These are phyloP conservation scores for Dianthus caryophyllus DNA, from an alignment of 148 eudicot species.

Conservation along the genomic window DNA sequence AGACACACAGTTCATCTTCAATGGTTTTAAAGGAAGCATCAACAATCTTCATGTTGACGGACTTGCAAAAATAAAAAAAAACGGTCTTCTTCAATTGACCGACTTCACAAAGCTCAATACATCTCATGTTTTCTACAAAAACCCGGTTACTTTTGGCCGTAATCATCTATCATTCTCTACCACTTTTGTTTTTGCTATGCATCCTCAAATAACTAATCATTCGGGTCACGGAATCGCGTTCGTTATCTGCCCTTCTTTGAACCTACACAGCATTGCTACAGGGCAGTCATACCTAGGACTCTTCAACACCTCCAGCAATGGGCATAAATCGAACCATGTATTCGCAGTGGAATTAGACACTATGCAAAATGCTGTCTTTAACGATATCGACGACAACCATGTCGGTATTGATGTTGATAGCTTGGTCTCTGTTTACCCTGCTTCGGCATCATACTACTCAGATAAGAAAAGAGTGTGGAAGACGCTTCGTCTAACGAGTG, in stretches of 20 bases:
- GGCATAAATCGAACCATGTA: conserved; percentile 20
- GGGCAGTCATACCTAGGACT: no score
- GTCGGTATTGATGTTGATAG: conserved; percentile 28
- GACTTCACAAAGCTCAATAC: background rate
- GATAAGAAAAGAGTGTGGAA: no score
- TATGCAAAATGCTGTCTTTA: background rate
- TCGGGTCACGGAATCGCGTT: conserved; percentile 25
- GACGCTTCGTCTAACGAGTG: no score
- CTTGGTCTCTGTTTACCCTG: no score
- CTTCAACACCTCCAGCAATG: conserved; percentile 15
- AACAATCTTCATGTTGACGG: conserved; percentile 19
- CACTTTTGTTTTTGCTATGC: no score
- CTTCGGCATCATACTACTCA: no score
- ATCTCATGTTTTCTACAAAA: no score
- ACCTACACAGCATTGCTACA: conserved; percentile 1
- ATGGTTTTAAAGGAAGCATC: no score
- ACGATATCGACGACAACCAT: conserved; percentile 25
- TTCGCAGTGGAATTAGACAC: conserved; percentile 31
- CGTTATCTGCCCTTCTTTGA: conserved; percentile 15
- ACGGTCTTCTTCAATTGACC: conserved; percentile 23
- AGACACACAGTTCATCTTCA: no score
- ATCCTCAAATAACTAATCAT: no score
- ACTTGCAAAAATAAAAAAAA: conserved; percentile 13
- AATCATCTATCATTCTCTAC: no score
- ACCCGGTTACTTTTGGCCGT: no score